phyloP scores from a whole-genome alignment of 2,329 filamentous ascomycete species.

The Phoma herbarum region DNA sequence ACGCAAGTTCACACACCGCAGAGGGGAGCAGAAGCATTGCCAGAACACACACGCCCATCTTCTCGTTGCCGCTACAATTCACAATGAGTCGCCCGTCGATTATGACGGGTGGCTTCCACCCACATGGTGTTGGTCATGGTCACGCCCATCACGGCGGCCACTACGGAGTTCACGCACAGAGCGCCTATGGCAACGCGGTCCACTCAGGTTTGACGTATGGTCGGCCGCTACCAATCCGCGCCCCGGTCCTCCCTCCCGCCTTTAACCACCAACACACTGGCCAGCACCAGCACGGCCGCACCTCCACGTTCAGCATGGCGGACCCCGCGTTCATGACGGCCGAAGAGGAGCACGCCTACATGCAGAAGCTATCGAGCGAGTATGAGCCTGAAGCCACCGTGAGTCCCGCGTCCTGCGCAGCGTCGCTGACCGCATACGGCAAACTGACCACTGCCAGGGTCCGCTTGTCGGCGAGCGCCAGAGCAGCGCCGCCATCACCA shows the following conservation, averaged over 20 bases:
- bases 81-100: conserved; percentile 46
- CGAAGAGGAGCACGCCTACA: conserved; percentile 66
- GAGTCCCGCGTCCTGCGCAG: conserved; percentile 42
- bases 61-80: conserved; percentile 6
- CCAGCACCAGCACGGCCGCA: conserved; percentile 43
- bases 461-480: conserved; percentile 82
- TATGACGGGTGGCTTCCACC: conserved; percentile 39
- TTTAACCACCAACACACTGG: conserved; percentile 46
- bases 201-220: conserved; percentile 46
- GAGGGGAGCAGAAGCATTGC: conserved; percentile 22
- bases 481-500: conserved; percentile 77
- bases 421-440: conserved; percentile 22
- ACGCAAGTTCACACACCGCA: conserved; percentile 22
- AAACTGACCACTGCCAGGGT: conserved; percentile 65
- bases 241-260: conserved; percentile 51
- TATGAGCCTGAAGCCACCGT: conserved; percentile 67
- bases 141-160: conserved; percentile 25
- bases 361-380: conserved; percentile 69
- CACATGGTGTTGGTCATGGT: conserved; percentile 23
- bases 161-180: conserved; percentile 37
- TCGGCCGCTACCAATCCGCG: conserved; percentile 54
- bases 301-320: conserved; percentile 49
- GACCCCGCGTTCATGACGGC: conserved; percentile 47
- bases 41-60: conserved; percentile 17
- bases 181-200: conserved; percentile 35